Evolutionary conservation across 2,329 filamentous ascomycete species (phyloP), one percentile per base, ranked within the genome.

Genomic region (Saccharata proteae): DNA sequence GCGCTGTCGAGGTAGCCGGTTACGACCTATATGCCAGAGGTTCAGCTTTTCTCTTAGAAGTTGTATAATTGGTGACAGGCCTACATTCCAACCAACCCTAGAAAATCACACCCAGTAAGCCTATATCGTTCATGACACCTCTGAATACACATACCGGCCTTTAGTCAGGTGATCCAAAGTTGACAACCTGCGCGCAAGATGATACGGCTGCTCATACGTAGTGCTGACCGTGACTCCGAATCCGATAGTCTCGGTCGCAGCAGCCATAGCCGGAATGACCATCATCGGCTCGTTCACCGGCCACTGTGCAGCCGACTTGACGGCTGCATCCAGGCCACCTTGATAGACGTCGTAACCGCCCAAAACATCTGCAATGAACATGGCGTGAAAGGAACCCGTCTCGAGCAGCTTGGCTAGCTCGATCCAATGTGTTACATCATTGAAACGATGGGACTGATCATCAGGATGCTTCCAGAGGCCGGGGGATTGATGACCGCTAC

Each of bases 341-440:
- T 72, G 71, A 52, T 79, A 81, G 4, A 80, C 74, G 55, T 82
- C 76, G 45, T 80, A 80, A 5, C 72, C 72, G 3, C 71, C 73
- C 52, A 80, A 60, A 3, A 55, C 54, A 35, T 59, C 55, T 13
- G 56, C 56, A 30, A 59, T 49, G 38, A 59, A 59, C 28, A 59
- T 53, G 10, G 52, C 54, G 36, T 58, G 54, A 20, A 58, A 52
- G 13, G 55, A 49, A 5, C 51, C 55, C 13, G 47, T 46, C 32
- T 59, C 55, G 1, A 59, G 46, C 27, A 55, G 36, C 34, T 55
- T 46, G 5, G 55, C 56, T 10, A 58, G 43, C 17, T 51, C 41
- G 13, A 52, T 49, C 56, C 55, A 59, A 23, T 55, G 51, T 8
- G 52, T 35, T 16, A 53, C 37, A 36, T 49, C 39, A 38, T 49